Percentiles rank a stretch among this genome's conserved stretches.
phyloP scores from a whole-genome alignment of 31 red algal genomes.

The Bonnemaisonia californica region DNA sequence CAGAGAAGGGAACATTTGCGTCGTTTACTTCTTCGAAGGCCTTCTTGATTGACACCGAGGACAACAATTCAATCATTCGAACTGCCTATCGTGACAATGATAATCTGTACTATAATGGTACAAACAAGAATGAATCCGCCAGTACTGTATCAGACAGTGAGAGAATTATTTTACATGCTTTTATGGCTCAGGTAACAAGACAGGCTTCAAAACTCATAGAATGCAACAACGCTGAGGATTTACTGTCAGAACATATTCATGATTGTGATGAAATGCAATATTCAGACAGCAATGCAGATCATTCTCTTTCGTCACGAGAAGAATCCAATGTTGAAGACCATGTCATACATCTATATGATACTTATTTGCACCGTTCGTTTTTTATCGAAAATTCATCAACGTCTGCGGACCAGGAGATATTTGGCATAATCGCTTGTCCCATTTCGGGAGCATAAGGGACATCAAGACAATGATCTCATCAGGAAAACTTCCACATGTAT shows the following conservation, averaged over 20 bases:
- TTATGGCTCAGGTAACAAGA: constrained; percentile 17
- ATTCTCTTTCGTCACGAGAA: too few species aligned
- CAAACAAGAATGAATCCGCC: neutral
- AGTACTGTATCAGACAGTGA: neutral
- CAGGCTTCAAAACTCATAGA: too few species aligned
- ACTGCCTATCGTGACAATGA: constrained; percentile 10
- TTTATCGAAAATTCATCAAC: too few species aligned
- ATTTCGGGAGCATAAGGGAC: neutral
- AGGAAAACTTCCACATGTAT: constrained; percentile 7
- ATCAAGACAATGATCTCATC: neutral
- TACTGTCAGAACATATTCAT: too few species aligned
- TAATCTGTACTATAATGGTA: constrained; percentile 34
- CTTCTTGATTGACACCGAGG: constrained; percentile 26
- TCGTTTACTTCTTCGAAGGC: constrained; percentile 9
- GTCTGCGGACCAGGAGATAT: too few species aligned
- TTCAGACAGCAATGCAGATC: too few species aligned
- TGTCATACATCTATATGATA: too few species aligned
- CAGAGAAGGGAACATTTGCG: neutral
- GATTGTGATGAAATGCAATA: too few species aligned
- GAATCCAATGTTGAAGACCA: too few species aligned
- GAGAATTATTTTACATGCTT: neutral
- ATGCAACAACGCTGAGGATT: too few species aligned
- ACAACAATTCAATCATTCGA: constrained; percentile 26
- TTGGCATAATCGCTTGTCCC: too few species aligned
- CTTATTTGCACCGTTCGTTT: too few species aligned